Evolutionary conservation across 352 stramenopile genomes (phyloP).

Genomic region (Phytophthora syringae): DNA sequence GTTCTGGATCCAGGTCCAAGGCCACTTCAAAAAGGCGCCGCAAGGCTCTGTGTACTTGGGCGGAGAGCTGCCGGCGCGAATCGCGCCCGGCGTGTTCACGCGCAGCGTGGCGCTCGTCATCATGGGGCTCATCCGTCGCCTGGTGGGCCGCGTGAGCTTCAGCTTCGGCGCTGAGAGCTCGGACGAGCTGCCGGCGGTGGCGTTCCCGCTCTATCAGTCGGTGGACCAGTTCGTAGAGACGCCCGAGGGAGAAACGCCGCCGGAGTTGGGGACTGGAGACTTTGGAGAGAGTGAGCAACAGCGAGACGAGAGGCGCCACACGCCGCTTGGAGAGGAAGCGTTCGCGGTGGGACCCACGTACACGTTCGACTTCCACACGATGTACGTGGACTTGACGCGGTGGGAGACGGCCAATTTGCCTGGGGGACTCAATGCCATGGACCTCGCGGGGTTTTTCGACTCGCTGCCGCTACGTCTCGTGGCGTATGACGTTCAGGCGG

Average conservation of each 20-base stretch:
- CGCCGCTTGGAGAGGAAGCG: constrained; percentile 52
- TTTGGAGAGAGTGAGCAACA: constrained; percentile 73
- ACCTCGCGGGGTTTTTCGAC: constrained; percentile 82
- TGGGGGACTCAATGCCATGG: constrained; percentile 70
- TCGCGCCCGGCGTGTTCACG: constrained; percentile 78
- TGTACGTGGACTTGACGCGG: constrained; percentile 83
- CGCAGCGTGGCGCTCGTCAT: constrained; percentile 80
- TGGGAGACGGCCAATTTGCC: constrained; percentile 87
- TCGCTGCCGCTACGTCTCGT: constrained; percentile 73
- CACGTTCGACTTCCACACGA: constrained; percentile 91
- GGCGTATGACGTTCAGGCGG: constrained; percentile 62
- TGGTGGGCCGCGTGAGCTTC: constrained; percentile 71
- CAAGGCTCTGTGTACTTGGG: constrained; percentile 71
- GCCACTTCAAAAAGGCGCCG: constrained; percentile 74
- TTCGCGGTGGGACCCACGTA: constrained; percentile 78
- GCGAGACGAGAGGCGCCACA: constrained; percentile 47
- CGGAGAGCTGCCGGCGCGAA: constrained; percentile 68
- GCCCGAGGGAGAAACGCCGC: constrained; percentile 52
- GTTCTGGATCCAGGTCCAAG: constrained; percentile 91
- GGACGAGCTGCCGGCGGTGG: constrained; percentile 62
- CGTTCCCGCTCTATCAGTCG: constrained; percentile 81
- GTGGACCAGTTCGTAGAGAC: constrained; percentile 86
- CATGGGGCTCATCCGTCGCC: constrained; percentile 73
- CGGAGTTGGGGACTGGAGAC: constrained; percentile 53
- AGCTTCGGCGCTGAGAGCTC: constrained; percentile 61